Conservation (phyloP, 225 moss, liverwort and hornwort genomes). For the Asterella californica region DNA sequence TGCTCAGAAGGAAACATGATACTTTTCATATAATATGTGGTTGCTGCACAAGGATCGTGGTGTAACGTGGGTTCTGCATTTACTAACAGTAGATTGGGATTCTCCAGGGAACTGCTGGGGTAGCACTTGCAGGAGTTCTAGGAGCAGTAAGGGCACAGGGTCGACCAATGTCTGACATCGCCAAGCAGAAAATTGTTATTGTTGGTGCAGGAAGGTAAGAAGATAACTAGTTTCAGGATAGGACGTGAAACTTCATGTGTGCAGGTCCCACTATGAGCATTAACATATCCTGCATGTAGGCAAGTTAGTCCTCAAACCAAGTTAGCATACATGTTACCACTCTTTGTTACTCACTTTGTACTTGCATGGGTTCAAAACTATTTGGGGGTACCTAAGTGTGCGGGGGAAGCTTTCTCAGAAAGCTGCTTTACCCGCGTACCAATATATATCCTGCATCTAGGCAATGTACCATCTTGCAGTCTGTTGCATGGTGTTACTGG, state of each 20-base stretch:
- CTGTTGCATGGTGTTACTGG: too few species aligned
- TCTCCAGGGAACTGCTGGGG: conserved; percentile 80
- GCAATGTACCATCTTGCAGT: neutral
- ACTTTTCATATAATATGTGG: neutral
- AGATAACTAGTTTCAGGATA: neutral
- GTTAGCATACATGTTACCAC: too few species aligned
- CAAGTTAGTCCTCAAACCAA: too few species aligned
- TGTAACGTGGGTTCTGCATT: neutral
- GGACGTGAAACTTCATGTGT: neutral
- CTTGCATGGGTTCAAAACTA: too few species aligned
- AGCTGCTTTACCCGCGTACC: too few species aligned
- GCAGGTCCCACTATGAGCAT: neutral
- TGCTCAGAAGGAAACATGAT: neutral
- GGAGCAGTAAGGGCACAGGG: conserved; percentile 98
- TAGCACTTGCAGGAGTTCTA: conserved; percentile 92
- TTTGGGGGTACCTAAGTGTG: too few species aligned
- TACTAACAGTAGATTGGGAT: too few species aligned
- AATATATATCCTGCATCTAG: neutral
- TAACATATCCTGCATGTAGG: neutral
- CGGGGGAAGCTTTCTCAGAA: too few species aligned
- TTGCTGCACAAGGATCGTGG: neutral
- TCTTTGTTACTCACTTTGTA: too few species aligned
- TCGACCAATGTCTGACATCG: conserved; percentile 76
- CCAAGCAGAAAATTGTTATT: conserved; percentile 80
- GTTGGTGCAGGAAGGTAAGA: conserved; percentile 88